Base-by-base conservation (phyloP, 23 red algal species). In the Cyanidiococcus yangmingshanensis region DNA sequence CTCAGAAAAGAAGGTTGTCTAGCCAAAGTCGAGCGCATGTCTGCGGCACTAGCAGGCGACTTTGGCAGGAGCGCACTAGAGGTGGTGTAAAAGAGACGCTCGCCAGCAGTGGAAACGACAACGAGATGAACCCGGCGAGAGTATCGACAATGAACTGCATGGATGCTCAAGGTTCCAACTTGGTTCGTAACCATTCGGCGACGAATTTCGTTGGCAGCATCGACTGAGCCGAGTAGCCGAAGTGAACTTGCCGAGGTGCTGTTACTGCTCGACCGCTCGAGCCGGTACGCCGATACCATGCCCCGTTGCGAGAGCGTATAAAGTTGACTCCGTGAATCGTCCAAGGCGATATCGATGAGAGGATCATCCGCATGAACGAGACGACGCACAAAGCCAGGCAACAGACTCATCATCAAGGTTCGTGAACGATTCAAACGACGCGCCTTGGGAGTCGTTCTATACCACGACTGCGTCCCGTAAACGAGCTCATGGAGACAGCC, bases 401-500 rank as follows among this genome's bases (percentile, higher is more conserved):
- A 67, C 75, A 67, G 77, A 58, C 39, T 82, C 71, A 54, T 57
- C 41, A 59, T 79, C 67, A 32, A 54, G 34, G 39, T 81, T 39
- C 0, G 68, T 24, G 45, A 86, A 83, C 38, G 80, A 58, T 38
- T 80, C 57, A 86, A 39, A 39, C 87, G 82, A 25, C 85, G 75
- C 27, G 50, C 68, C 32, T 84, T 68, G 38, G 81, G 40, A 37
- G 80, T 75, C 3, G 78, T 38, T 35, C 87, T 29, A 54, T 37
- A 68, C 32, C 79, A 84, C 30, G 54, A 57, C 40, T 57, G 37
- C 37, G 50, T 2, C 59, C 82, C 59, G 58, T 95, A 95, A 0
- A 88, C 90, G 50, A 95, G 84, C 58, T 95, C 85, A 39, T 95
- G 86, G 31, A 95, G 80, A 41, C 59, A 74, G 26, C 90, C 90